phyloP scores from a whole-genome alignment of 768 basidiomycete genomes.

The Fomitopsis serialis region DNA sequence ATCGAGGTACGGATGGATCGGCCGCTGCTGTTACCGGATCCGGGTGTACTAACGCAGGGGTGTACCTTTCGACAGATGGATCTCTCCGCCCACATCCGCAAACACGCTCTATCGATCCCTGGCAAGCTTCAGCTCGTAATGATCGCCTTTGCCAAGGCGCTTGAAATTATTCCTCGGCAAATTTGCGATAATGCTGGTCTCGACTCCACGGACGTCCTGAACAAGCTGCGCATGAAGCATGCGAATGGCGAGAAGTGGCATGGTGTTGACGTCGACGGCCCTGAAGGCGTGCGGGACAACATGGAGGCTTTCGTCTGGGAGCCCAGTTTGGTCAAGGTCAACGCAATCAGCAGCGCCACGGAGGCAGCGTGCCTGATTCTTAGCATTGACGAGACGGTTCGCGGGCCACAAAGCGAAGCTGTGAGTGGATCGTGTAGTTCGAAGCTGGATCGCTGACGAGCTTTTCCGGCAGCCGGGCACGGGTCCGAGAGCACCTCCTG shows the following conservation, averaged over 20 bases:
- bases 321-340: slow-evolving; percentile 90
- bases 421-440: slow-evolving; percentile 42
- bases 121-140: slow-evolving; percentile 95
- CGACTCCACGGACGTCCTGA: slow-evolving; percentile 95
- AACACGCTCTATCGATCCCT: slow-evolving; percentile 86
- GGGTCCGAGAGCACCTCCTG: slow-evolving; percentile 90
- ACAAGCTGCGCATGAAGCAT: slow-evolving; percentile 96
- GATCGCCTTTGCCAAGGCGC: slow-evolving; percentile 92
- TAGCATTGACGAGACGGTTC: slow-evolving; percentile 95
- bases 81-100: slow-evolving; percentile 88
- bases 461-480: slow-evolving; percentile 50
- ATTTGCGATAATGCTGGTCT: slow-evolving; percentile 98
- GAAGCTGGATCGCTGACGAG: slow-evolving; percentile 11
- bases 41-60: neutral
- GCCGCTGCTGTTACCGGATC: neutral
- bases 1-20: slow-evolving; percentile 61
- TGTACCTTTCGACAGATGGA: slow-evolving; percentile 67
- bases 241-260: slow-evolving; percentile 85
- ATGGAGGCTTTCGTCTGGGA: slow-evolving; percentile 99
- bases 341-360: slow-evolving; percentile 91
- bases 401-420: slow-evolving; percentile 90
- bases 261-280: slow-evolving; percentile 91
- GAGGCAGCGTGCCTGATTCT: slow-evolving; percentile 96
- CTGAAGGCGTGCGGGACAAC: slow-evolving; percentile 88
- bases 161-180: slow-evolving; percentile 96